Percentiles rank a stretch among this genome's conserved stretches.
phyloP scores from a whole-genome alignment of 345 rosid species.

The Capsella bursapastoris region DNA sequence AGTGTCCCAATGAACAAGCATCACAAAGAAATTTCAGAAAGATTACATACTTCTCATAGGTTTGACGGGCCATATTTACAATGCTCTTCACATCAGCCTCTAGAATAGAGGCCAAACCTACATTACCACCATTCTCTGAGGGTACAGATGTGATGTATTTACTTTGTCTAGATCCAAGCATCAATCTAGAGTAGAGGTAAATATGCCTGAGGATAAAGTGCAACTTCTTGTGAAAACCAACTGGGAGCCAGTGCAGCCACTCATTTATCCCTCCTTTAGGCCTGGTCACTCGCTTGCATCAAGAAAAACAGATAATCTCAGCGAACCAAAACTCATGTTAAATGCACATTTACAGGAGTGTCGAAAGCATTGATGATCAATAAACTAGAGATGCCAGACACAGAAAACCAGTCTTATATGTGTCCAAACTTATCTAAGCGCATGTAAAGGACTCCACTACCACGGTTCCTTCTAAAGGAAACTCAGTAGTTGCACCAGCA shows the following conservation, averaged over 20 bases:
- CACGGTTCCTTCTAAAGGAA: background rate
- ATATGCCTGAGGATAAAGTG: constrained; percentile 59
- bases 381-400: background rate
- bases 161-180: constrained; percentile 47
- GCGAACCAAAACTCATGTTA: background rate
- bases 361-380: background rate
- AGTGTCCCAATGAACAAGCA: background rate
- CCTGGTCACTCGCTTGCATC: constrained; percentile 77
- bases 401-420: background rate
- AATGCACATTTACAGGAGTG: background rate
- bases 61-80: constrained; percentile 73
- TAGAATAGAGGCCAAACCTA: constrained; percentile 71
- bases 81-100: constrained; percentile 86
- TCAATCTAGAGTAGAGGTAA: constrained; percentile 55
- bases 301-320: background rate
- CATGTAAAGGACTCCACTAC: background rate
- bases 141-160: constrained; percentile 43
- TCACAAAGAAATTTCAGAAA: constrained; percentile 20
- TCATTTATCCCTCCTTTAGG: constrained; percentile 94
- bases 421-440: background rate
- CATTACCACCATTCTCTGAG: constrained; percentile 63
- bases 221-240: constrained; percentile 76
- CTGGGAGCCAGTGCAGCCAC: constrained; percentile 95
- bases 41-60: constrained; percentile 72
- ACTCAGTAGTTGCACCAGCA: background rate